Percentiles rank a stretch among this genome's conserved stretches.
Evolutionary conservation across 108 stramenopile genomes (phyloP).

Genomic region (Seminavis robusta): DNA sequence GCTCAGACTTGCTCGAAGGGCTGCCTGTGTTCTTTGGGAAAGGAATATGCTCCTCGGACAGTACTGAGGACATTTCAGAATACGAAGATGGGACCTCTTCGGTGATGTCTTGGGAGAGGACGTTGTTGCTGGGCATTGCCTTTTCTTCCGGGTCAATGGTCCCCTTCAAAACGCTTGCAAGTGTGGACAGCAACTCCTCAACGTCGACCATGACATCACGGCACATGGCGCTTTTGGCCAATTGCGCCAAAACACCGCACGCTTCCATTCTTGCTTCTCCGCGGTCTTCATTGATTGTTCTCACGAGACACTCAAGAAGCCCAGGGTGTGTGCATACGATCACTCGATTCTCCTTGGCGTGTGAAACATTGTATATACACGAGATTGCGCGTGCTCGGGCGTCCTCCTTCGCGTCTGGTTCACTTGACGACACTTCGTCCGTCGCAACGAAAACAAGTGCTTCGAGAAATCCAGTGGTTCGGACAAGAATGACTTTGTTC

Average conservation of each 20-base stretch:
- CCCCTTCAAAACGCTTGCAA: constrained; percentile 35
- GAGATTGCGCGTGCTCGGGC: constrained; percentile 64
- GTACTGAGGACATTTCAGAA: not conserved
- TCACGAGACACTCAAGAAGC: constrained; percentile 43
- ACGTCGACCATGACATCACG: constrained; percentile 46
- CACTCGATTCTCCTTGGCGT: constrained; percentile 68
- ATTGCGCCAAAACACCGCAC: constrained; percentile 51
- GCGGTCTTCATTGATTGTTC: constrained; percentile 52
- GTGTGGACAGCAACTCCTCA: constrained; percentile 30
- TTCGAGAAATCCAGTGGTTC: constrained; percentile 69
- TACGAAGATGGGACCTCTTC: no score
- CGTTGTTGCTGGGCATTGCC: constrained; percentile 2
- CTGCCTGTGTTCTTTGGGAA: no score
- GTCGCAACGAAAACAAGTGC: constrained; percentile 46
- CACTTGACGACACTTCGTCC: no score
- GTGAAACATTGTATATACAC: constrained; percentile 45
- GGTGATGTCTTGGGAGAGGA: not conserved
- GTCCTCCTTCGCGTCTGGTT: constrained; percentile 43
- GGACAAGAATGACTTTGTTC: constrained; percentile 59
- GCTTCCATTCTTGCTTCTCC: constrained; percentile 61
- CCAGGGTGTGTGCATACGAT: constrained; percentile 51
- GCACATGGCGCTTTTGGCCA: constrained; percentile 65
- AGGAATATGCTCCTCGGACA: not conserved
- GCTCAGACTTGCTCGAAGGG: not conserved
- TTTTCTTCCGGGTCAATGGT: constrained; percentile 1